Percentiles rank a stretch among this genome's conserved stretches.
Conservation (phyloP, 164 flowering plant genomes). For the Dillenia suffruticosa region DNA sequence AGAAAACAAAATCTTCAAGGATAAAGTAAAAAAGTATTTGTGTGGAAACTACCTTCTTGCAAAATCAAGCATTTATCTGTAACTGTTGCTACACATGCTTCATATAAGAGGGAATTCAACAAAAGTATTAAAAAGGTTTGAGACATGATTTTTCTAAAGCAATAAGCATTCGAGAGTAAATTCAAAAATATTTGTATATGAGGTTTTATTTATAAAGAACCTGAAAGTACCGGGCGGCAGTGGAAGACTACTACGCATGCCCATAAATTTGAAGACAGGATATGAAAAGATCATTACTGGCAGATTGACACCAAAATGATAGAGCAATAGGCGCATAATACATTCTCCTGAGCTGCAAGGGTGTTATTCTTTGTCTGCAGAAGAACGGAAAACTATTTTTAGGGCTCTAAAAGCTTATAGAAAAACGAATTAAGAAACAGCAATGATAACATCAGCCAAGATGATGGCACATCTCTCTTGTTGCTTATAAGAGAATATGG, state of each 20-base stretch:
- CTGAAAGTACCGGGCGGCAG: constrained; percentile 96
- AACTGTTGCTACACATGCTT: constrained; percentile 1
- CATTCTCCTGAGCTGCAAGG: constrained; percentile 93
- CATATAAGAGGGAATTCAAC: background rate
- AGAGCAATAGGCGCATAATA: no score
- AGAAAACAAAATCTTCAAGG: constrained; percentile 89
- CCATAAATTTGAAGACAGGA: constrained; percentile 93
- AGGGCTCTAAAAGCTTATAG: no score
- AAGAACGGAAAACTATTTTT: no score
- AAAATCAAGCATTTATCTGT: constrained; percentile 12
- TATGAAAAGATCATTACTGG: constrained; percentile 88
- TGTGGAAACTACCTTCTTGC: constrained; percentile 74
- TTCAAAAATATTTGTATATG: constrained; percentile 3
- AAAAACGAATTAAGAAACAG: no score
- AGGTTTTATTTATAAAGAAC: constrained; percentile 55
- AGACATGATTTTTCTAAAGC: background rate
- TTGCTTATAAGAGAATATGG: no score
- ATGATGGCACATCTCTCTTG: no score
- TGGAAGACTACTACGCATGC: constrained; percentile 93
- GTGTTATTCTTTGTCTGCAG: constrained; percentile 69
- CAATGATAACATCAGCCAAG: no score
- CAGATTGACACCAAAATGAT: constrained; percentile 88
- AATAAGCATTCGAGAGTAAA: background rate
- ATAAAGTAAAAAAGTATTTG: constrained; percentile 91
- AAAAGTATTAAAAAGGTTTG: background rate